Evolutionary conservation across 176 grass and related monocot genomes (phyloP), one percentile per base, ranked within the genome.

Genomic region (Otatea glauca): DNA sequence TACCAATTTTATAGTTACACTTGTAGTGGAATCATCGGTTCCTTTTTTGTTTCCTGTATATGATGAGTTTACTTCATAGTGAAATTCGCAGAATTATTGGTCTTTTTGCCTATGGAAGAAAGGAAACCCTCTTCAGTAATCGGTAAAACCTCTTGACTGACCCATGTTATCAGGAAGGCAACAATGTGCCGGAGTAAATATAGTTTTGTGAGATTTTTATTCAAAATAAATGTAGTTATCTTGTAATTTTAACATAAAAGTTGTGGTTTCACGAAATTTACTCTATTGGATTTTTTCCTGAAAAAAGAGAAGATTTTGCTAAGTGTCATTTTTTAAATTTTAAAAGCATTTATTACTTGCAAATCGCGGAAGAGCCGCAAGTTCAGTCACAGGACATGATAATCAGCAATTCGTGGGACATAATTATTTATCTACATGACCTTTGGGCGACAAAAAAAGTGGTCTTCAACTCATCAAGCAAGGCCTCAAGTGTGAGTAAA

Each of bases 1-100:
- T 29, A 76, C 32, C 37, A 54, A 69, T 81, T 85, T 80, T 75
- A 35, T 6, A 27, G 69, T 59, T 27, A 18, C n/a, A 17, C 45
- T 74, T 79, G 42, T 20, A 54, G 11, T 59, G 44, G 35, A 18
- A 58, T 51, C 16, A 66, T 14, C 9, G 6, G 60, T 12, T 41
- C 2, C 21, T 29, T 44, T 11, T 20, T 61, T 42, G 35, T 50
- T 72, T 17, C 17, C 6, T 32, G 7, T 50, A 27, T 58, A 58
- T n/a, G 20, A 20, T 21, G 10, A 66, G 18, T 34, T 70, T 27
- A 53, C 6, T 47, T 75, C 5, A 12, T 49, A 48, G n/a, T 76
- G 14, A 20, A 72, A 15, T 18, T 50, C 17, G n/a, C 41, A 11
- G 13, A 55, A 71, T 84, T 75, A 14, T 64, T 27, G 25, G 23